phyloP scores from a whole-genome alignment of 2,329 filamentous ascomycete genomes.

The Dichotomopilus funicola region DNA sequence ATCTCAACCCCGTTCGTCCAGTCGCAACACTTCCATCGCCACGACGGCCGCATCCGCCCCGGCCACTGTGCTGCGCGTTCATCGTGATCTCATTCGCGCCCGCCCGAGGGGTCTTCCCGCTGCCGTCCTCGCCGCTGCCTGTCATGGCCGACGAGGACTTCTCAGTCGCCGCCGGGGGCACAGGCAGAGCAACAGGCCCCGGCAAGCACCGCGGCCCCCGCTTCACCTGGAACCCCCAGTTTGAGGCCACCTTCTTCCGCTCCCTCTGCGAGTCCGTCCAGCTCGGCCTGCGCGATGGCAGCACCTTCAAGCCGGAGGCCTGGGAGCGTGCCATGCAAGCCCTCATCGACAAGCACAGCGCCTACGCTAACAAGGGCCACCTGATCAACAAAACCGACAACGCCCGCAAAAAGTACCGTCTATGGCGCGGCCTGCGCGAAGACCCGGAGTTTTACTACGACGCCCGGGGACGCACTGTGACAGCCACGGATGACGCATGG shows the following conservation, averaged over 20 bases:
- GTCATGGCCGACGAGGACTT: conserved; percentile 32
- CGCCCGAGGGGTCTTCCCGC: conserved; percentile 5
- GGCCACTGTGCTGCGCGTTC: not conserved
- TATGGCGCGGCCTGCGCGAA: conserved; percentile 53
- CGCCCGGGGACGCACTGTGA: conserved; percentile 43
- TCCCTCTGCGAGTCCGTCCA: conserved; percentile 55
- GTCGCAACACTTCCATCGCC: conserved; percentile 5
- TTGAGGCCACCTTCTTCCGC: conserved; percentile 55
- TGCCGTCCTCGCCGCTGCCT: not conserved
- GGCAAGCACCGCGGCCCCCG: conserved; percentile 38
- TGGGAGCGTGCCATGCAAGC: conserved; percentile 53
- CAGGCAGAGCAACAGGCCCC: conserved; percentile 11
- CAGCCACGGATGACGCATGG: conserved; percentile 52
- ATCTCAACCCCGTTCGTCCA: not conserved
- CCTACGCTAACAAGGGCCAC: conserved; percentile 54
- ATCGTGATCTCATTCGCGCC: not conserved
- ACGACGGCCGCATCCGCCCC: conserved; percentile 1
- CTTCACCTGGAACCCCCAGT: conserved; percentile 54
- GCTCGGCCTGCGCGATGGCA: conserved; percentile 49
- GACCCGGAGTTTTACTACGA: conserved; percentile 53
- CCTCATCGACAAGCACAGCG: conserved; percentile 48
- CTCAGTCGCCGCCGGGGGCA: conserved; percentile 14
- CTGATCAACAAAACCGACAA: conserved; percentile 60
- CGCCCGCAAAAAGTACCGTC: conserved; percentile 55
- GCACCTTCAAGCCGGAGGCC: conserved; percentile 55